Evolutionary conservation across 257 asterid species (phyloP), one percentile per base, ranked within the genome.

Genomic region (Verbascum thapsus): DNA sequence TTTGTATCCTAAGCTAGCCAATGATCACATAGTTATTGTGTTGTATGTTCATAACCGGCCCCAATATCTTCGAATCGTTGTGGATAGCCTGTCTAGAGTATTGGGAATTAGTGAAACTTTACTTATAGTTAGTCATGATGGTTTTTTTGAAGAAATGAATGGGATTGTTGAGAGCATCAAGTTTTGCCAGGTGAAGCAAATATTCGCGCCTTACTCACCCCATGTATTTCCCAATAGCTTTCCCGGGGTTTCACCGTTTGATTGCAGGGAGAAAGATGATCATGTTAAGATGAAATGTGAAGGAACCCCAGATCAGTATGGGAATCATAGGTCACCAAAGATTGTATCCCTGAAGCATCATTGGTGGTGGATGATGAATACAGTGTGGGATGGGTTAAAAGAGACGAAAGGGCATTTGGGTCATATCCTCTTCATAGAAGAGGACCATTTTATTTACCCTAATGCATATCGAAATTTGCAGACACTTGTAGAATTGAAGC

Each of bases 331-430:
- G 30, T 82, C 85, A 7, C 95, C 99, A 0, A 85, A 76, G 69
- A 94, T 94, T 40, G 97, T 94, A 53, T 87, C 99, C 0, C 77
- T 94, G 78, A 94, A 94, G 74, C 99, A 94, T 65, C 99, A 94
- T 62, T 94, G 99, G 99, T 92, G 99, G 99, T 92, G 99, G 99
- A 92, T 92, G 99, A 92, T 92, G 99, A 92, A 92, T 30, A 82
- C 86, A 0, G 95, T 92, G 10, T 92, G 99, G 99, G 95, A 92
- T 66, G 97, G 99, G 23, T 80, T 92, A 52, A 64, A 65, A 55
- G 99, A 89, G 79, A 89, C 96, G 48, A 70, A 60, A 4, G 66
- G 38, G 10, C 96, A 89, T 65, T 30, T 52, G 0, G 96, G 97
- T 10, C 90, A 92, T 76, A 76, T 87, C 54, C 95, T 92, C 52